Percentiles rank a stretch among this genome's conserved stretches.
Conservation (phyloP, 2,329 filamentous ascomycete species). For the Zasmidium cellare region DNA sequence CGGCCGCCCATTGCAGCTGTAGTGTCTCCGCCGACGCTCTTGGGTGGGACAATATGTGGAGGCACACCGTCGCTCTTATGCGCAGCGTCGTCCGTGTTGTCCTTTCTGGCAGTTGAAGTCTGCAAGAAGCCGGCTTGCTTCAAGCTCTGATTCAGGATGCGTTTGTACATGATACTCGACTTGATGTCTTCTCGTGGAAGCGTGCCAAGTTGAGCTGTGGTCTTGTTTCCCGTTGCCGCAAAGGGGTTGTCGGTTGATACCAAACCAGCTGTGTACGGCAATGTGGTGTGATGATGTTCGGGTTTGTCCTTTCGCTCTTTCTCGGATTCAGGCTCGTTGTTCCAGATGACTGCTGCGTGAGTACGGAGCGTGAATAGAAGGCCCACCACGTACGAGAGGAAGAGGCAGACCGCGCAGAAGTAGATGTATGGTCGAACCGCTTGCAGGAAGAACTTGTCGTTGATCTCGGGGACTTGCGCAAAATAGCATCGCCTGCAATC, state of each 20-base stretch:
- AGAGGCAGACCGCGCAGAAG: conserved; percentile 79
- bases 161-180: conserved; percentile 87
- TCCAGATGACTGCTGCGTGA: conserved; percentile 97
- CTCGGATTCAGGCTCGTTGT: conserved; percentile 65
- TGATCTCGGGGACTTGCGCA: conserved; percentile 77
- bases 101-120: conserved; percentile 47
- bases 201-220: conserved; percentile 9
- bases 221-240: conserved; percentile 5
- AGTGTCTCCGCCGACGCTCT: conserved; percentile 52
- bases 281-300: conserved; percentile 16
- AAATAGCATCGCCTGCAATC: conserved; percentile 96
- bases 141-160: conserved; percentile 86
- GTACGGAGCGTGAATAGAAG: conserved; percentile 94
- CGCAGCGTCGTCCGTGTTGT: conserved; percentile 11
- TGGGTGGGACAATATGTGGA: conserved; percentile 77
- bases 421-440: conserved; percentile 94
- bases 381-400: conserved; percentile 90
- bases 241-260: conserved; percentile 13
- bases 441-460: conserved; percentile 85
- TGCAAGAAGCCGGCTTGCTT: conserved; percentile 73
- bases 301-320: conserved; percentile 45
- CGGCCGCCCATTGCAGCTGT: conserved; percentile 40
- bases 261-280: conserved; percentile 21
- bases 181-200: conserved; percentile 66
- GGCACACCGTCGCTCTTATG: conserved; percentile 42